Conservation (phyloP, 1,284 basidiomycete species). For the Cryptococcus deneoformans region DNA sequence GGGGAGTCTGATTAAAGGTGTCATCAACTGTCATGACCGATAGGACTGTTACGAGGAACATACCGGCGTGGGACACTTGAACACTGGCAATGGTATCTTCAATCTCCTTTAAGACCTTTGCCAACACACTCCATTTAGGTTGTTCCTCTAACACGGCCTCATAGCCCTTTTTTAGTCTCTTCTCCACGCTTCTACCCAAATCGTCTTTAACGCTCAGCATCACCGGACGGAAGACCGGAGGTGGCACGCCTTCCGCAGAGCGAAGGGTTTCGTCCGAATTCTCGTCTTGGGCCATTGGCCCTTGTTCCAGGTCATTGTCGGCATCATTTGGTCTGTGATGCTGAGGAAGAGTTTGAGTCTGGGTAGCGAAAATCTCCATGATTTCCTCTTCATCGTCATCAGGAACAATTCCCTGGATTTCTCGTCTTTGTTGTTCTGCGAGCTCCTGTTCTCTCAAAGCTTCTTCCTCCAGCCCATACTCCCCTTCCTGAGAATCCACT, state of each 20-base stretch:
- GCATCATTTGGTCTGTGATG: not conserved
- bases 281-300: slow-evolving; percentile 21
- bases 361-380: slow-evolving; percentile 43
- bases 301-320: slow-evolving; percentile 20
- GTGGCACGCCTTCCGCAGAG: slow-evolving; percentile 54
- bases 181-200: slow-evolving; percentile 30
- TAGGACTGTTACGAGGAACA: slow-evolving; percentile 4
- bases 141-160: slow-evolving; percentile 88
- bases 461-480: slow-evolving; percentile 43
- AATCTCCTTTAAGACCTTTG: slow-evolving; percentile 84
- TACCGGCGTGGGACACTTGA: slow-evolving; percentile 37
- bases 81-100: slow-evolving; percentile 70
- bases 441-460: slow-evolving; percentile 33
- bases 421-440: not conserved
- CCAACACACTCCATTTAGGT: slow-evolving; percentile 89
- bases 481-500: slow-evolving; percentile 9
- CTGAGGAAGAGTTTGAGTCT: slow-evolving; percentile 33
- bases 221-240: slow-evolving; percentile 40
- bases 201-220: slow-evolving; percentile 32
- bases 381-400: slow-evolving; percentile 40
- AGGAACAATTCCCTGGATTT: not conserved
- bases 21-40: not conserved
- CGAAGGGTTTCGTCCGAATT: slow-evolving; percentile 53
- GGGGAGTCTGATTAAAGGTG: slow-evolving; percentile 51
- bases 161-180: slow-evolving; percentile 74